Conservation (phyloP, 441 rosid genomes). For the Populus tomentosa region DNA sequence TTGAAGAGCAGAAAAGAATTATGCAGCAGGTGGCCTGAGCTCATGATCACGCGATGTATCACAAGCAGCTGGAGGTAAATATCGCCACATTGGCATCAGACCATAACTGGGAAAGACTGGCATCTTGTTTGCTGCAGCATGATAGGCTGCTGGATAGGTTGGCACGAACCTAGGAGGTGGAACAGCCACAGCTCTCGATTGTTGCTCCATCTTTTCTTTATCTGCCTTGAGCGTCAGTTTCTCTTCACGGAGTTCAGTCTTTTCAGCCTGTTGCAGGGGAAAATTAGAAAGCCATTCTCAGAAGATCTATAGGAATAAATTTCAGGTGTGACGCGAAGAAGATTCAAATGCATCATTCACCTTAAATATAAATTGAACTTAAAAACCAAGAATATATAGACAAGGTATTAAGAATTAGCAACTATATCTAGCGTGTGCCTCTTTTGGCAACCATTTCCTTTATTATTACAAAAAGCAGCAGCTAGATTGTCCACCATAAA, state of each 20-base stretch:
- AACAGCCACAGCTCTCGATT: slow-evolving; percentile 49
- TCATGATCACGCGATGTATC: slow-evolving; percentile 87
- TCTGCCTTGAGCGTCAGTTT: slow-evolving; percentile 65
- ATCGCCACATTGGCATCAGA: slow-evolving; percentile 88
- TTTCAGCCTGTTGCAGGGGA: slow-evolving; percentile 57
- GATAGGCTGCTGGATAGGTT: slow-evolving; percentile 57
- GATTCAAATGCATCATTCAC: not conserved
- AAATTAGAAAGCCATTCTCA: not conserved
- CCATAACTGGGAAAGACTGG: slow-evolving; percentile 69
- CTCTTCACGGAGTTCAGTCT: slow-evolving; percentile 83
- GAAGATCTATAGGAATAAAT: not conserved
- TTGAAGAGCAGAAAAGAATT: slow-evolving; percentile 2
- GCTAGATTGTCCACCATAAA: not conserved
- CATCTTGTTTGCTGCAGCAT: slow-evolving; percentile 56
- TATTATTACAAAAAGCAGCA: not conserved
- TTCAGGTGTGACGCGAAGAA: not conserved
- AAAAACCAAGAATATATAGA: not conserved
- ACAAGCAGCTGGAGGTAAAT: slow-evolving; percentile 56
- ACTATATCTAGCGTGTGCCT: not conserved
- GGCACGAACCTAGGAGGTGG: slow-evolving; percentile 60
- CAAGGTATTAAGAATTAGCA: not conserved
- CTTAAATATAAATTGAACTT: not conserved
- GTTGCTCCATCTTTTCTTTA: slow-evolving; percentile 74
- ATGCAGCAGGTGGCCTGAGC: slow-evolving; percentile 95
- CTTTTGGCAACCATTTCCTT: not conserved